Conservation (phyloP, 352 stramenopile genomes). For the Globisporangium ultimum region DNA sequence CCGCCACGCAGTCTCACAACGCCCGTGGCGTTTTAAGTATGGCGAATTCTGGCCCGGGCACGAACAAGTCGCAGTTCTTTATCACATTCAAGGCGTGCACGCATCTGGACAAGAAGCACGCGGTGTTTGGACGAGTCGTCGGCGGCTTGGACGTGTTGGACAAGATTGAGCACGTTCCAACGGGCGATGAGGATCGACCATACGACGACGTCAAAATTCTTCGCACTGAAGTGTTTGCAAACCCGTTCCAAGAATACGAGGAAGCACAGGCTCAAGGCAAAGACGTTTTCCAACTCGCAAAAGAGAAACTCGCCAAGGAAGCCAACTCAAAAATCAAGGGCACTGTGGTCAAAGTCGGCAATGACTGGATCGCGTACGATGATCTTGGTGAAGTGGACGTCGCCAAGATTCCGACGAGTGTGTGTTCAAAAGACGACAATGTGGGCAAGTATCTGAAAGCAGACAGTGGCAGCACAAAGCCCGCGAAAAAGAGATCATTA, state of each 20-base stretch:
- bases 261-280: slow-evolving; percentile 49
- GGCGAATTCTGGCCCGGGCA: slow-evolving; percentile 95
- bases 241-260: slow-evolving; percentile 89
- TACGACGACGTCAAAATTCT: slow-evolving; percentile 81
- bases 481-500: slow-evolving; percentile 22
- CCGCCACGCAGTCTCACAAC: slow-evolving; percentile 63
- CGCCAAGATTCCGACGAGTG: slow-evolving; percentile 37
- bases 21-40: slow-evolving; percentile 93
- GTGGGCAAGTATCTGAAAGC: slow-evolving; percentile 74
- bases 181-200: slow-evolving; percentile 78
- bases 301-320: slow-evolving; percentile 48
- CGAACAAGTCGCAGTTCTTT: slow-evolving; percentile 99
- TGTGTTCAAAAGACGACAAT: slow-evolving; percentile 39
- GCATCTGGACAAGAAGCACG: slow-evolving; percentile 99
- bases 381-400: slow-evolving; percentile 53
- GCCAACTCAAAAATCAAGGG: slow-evolving; percentile 49
- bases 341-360: slow-evolving; percentile 76
- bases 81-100: slow-evolving; percentile 95
- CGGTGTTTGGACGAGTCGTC: slow-evolving; percentile 95
- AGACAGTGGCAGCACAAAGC: neutral
- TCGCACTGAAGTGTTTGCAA: slow-evolving; percentile 75
- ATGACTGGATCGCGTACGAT: slow-evolving; percentile 81
- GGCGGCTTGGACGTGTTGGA: slow-evolving; percentile 87
- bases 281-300: slow-evolving; percentile 51
- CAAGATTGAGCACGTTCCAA: slow-evolving; percentile 73